Percentiles rank a stretch among this genome's conserved stretches.
phyloP scores from a whole-genome alignment of 345 rosid genomes.

The Eucalyptus caleyi region DNA sequence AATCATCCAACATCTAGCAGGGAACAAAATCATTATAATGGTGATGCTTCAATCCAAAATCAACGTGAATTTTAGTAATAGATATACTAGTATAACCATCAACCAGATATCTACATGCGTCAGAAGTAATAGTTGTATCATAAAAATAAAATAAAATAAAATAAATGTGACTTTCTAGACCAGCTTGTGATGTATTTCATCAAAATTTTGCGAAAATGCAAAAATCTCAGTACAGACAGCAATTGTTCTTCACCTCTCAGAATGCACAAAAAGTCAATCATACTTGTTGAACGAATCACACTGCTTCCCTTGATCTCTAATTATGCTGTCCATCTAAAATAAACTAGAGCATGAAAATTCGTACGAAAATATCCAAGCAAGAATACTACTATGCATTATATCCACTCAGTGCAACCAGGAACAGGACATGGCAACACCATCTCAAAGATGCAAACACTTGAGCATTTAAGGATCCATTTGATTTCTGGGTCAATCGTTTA shows the following conservation, averaged over 20 bases:
- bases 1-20: neutral
- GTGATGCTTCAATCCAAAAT: neutral
- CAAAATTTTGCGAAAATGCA: neutral
- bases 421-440: neutral
- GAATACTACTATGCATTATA: neutral
- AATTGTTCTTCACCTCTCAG: neutral
- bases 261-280: neutral
- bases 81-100: neutral
- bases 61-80: neutral
- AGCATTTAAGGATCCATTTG: neutral
- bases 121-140: neutral
- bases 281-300: neutral
- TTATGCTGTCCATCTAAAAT: neutral
- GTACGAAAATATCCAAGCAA: neutral
- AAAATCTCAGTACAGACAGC: neutral
- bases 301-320: neutral
- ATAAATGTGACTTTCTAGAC: neutral
- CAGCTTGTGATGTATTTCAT: neutral
- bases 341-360: neutral
- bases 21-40: neutral
- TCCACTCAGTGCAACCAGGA: neutral
- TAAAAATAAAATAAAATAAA: neutral
- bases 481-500: neutral
- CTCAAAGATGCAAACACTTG: neutral
- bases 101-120: neutral